Conservation (phyloP, 225 moss, liverwort and hornwort species). For the Straminergon stramineum region DNA sequence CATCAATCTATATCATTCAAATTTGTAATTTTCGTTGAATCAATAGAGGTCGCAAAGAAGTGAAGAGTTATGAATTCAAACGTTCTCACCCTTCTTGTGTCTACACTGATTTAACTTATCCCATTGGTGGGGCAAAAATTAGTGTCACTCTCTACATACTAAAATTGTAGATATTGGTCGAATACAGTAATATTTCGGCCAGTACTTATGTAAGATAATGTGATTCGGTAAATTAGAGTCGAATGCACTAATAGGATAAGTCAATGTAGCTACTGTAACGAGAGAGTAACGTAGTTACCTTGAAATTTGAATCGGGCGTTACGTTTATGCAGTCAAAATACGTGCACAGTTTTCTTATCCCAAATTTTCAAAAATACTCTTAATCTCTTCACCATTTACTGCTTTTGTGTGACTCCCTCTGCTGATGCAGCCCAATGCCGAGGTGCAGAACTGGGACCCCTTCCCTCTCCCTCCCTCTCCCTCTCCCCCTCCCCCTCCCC, state of each 20-base stretch:
- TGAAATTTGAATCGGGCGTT: no score
- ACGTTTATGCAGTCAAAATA: background rate
- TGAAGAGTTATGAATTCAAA: background rate
- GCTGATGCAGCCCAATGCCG: background rate
- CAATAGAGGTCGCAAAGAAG: background rate
- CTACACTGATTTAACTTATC: background rate
- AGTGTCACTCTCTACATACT: no score
- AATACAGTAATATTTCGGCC: no score
- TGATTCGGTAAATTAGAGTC: no score
- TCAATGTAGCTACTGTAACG: background rate
- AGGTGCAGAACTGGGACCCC: background rate
- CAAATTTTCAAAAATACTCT: background rate
- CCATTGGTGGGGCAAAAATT: background rate
- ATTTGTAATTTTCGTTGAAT: background rate
- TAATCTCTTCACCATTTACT: background rate
- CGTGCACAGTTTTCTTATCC: background rate
- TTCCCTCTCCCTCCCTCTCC: no score
- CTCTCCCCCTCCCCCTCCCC: background rate
- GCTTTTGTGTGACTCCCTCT: background rate
- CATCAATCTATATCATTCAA: background rate
- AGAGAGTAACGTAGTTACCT: no score
- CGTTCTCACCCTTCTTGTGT: background rate
- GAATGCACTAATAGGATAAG: background rate
- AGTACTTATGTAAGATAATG: background rate
- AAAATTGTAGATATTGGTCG: background rate